phyloP scores from a whole-genome alignment of 306 rosid species.

The Fragaria iinumae region DNA sequence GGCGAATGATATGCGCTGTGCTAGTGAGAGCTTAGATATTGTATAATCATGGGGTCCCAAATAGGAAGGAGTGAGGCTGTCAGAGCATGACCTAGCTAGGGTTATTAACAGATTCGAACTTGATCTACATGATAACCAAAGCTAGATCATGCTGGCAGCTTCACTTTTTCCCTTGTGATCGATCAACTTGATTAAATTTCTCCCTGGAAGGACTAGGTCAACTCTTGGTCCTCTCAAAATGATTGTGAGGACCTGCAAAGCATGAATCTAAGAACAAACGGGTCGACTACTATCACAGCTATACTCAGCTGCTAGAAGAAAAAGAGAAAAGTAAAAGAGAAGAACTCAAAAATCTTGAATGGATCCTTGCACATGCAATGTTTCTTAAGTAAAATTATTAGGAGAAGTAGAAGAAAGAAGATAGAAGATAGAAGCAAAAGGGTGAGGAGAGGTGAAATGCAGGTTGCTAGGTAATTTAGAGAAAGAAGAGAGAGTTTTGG shows the following conservation, averaged over 20 bases:
- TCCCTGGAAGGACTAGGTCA: neutral
- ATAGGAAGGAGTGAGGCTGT: conserved; percentile 97
- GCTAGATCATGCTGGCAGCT: conserved; percentile 99
- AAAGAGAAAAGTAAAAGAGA: neutral
- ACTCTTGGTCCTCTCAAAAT: neutral
- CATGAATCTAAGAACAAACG: neutral
- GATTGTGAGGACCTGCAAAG: neutral
- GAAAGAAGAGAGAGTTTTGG: neutral
- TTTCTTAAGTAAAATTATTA: neutral
- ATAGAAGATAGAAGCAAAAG: neutral
- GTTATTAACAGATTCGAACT: conserved; percentile 45
- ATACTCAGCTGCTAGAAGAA: neutral
- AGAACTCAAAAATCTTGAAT: neutral
- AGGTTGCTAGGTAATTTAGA: neutral
- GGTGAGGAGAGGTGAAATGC: neutral
- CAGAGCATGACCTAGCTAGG: conserved; percentile 97
- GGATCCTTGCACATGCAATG: conserved; percentile 5
- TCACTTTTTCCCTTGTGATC: conserved; percentile 89
- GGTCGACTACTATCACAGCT: neutral
- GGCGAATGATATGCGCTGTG: neutral
- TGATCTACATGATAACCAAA: conserved; percentile 1
- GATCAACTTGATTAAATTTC: neutral
- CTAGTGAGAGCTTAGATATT: neutral
- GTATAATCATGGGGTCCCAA: conserved; percentile 43
- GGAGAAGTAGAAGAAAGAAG: neutral